These are phyloP conservation scores for Dichotomopilus funicola DNA, from an alignment of 2,329 filamentous ascomycete genomes.

Conservation along the genomic window DNA sequence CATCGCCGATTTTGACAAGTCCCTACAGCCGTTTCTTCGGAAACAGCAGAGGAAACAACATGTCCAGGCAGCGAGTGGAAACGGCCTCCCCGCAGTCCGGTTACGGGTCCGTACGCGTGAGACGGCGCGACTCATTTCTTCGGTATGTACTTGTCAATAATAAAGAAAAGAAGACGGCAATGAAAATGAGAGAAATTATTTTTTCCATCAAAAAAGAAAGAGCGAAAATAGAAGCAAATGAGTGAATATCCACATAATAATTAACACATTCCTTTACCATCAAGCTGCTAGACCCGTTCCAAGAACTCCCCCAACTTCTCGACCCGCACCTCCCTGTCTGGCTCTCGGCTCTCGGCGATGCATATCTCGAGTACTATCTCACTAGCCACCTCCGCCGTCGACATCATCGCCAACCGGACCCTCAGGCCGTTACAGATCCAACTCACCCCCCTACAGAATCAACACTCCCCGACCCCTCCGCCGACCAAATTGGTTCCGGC, in stretches of 20 bases:
- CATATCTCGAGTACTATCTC: constrained; percentile 63
- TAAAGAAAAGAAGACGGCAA: not conserved
- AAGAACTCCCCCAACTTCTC: constrained; percentile 89
- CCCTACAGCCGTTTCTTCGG: constrained; percentile 46
- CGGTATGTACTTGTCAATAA: constrained; percentile 5
- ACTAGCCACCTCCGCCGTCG: constrained; percentile 32
- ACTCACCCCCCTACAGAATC: not conserved
- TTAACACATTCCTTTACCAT: not conserved
- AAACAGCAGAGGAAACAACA: constrained; percentile 34
- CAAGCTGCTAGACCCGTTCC: constrained; percentile 71
- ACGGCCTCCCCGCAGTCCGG: constrained; percentile 3
- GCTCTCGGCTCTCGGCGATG: constrained; percentile 66
- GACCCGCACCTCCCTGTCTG: constrained; percentile 75
- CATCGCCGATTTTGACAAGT: constrained; percentile 50
- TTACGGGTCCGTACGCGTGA: constrained; percentile 21
- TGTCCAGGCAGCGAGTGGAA: constrained; percentile 16
- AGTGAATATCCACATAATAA: not conserved
- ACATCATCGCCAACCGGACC: not conserved
- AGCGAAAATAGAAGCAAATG: not conserved
- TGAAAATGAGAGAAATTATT: not conserved
- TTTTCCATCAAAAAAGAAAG: not conserved
- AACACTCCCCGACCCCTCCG: not conserved
- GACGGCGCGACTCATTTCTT: constrained; percentile 19
- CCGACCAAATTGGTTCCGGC: constrained; percentile 22
- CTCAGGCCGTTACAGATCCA: not conserved